Evolutionary conservation across 805 yeast genomes (phyloP), one percentile per base, ranked within the genome.

Genomic region (Dipodascopsis tothii): DNA sequence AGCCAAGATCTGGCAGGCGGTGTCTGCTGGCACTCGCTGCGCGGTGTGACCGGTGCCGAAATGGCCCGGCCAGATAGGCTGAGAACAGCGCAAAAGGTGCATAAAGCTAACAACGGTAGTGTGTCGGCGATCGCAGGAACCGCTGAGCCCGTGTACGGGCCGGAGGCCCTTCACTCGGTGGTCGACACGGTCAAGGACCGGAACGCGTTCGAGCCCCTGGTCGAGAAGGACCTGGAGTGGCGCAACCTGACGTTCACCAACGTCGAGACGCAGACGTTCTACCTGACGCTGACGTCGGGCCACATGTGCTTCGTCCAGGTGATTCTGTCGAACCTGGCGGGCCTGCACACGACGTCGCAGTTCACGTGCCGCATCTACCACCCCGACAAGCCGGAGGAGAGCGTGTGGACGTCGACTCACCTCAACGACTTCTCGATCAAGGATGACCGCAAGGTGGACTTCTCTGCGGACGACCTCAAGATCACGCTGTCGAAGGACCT

Each of bases 111-210:
- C 7, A 7, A 33, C 9, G 36, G 22, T 16, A 33, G 36, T 33
- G 36, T 84, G 42, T 84, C 96, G n/a, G 92, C 94, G 4, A 92
- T 87, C 37, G 90, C 96, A 4, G 98, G 98, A 43, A 77, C 94
- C 9, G 96, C 95, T 2, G 98, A 92, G 64, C 98, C 98, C 21
- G 95, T 83, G 60, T 92, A 92, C 59, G 98, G 98, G 41, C 74
- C 81, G 33, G 95, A 82, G 40, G 94, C 94, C 33, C 84, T 92
- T 54, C 90, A 82, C 58, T 76, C 96, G n/a, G 78, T 88, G 45
- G 75, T 83, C 34, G 75, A 75, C 30, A 62, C 77, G 36, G 77
- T 81, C 37, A 68, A 67, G 34, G 75, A 68, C 25, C 70, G 72
- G 33, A 77, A 79, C 53, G 74, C 84, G 1, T 84, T 68, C 57